These are phyloP conservation scores for Furcasterigmium sp. DNA, from an alignment of 2,329 filamentous ascomycete genomes.

Conservation along the genomic window DNA sequence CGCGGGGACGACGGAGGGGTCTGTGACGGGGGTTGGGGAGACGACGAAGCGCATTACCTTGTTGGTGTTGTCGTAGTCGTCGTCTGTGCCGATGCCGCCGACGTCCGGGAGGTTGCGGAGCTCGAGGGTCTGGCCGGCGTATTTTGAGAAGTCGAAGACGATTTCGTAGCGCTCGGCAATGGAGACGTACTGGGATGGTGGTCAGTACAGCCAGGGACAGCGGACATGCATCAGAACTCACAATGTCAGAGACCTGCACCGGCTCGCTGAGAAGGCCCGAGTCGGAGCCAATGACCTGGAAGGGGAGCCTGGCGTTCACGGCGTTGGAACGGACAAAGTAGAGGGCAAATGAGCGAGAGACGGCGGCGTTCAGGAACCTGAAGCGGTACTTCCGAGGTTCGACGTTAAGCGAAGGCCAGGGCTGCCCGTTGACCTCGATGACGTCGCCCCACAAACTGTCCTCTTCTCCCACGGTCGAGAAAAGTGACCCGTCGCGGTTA, in stretches of 20 bases:
- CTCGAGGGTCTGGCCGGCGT: constrained; percentile 41
- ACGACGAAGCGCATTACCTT: constrained; percentile 50
- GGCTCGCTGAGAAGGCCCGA: constrained; percentile 43
- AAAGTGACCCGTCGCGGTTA: constrained; percentile 41
- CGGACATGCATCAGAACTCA: no score
- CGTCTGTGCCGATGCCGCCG: constrained; percentile 33
- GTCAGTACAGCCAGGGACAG: no score
- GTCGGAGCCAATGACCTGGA: constrained; percentile 50
- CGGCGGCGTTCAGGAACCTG: constrained; percentile 44
- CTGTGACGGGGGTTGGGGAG: constrained; percentile 24
- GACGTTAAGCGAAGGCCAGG: constrained; percentile 54
- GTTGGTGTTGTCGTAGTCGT: constrained; percentile 46
- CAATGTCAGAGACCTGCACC: constrained; percentile 31
- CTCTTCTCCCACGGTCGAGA: constrained; percentile 36
- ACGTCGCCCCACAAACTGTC: constrained; percentile 50
- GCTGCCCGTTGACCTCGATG: constrained; percentile 53
- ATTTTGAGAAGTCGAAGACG: constrained; percentile 48
- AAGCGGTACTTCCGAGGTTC: constrained; percentile 57
- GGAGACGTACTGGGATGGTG: constrained; percentile 36
- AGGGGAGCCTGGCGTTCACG: constrained; percentile 29
- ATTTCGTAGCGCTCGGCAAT: constrained; percentile 56
- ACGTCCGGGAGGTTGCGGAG: constrained; percentile 25
- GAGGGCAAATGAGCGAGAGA: constrained; percentile 41
- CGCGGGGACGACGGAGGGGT: constrained; percentile 27
- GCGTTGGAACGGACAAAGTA: constrained; percentile 33